Percentiles rank a stretch among this genome's conserved stretches.
phyloP scores from a whole-genome alignment of 805 yeast species.

The Monosporozyma yasuniensis region DNA sequence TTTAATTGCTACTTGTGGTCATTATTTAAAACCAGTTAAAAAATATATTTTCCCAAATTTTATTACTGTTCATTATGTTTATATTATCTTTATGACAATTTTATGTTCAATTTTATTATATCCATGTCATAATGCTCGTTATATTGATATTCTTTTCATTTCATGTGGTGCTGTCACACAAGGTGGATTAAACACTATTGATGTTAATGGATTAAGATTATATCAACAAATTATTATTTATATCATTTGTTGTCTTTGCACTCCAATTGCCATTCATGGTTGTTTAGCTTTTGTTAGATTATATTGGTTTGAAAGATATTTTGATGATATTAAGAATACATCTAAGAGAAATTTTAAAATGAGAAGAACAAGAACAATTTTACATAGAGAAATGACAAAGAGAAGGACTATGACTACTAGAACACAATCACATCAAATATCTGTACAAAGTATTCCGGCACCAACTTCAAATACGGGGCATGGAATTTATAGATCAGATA shows the following conservation, averaged over 20 bases:
- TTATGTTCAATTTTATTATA: constrained; percentile 68
- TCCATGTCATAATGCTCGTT: constrained; percentile 55
- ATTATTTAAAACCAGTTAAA: constrained; percentile 28
- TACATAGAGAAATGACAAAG: constrained; percentile 27
- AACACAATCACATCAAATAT: background rate
- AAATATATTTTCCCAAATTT: constrained; percentile 37
- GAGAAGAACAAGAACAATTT: constrained; percentile 52
- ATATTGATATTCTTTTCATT: constrained; percentile 74
- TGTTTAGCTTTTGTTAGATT: constrained; percentile 66
- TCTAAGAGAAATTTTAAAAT: constrained; percentile 74
- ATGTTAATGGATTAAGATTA: constrained; percentile 50
- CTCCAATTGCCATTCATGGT: constrained; percentile 86
- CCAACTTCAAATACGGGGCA: background rate
- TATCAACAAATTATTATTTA: constrained; percentile 79
- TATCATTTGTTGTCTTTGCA: constrained; percentile 53
- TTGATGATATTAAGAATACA: constrained; percentile 67
- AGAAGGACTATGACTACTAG: constrained; percentile 13
- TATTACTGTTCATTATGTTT: constrained; percentile 61
- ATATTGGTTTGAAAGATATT: constrained; percentile 81
- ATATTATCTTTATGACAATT: constrained; percentile 51
- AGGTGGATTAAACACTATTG: constrained; percentile 82
- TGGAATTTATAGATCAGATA: constrained; percentile 1
- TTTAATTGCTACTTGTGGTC: constrained; percentile 27
- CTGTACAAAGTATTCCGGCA: background rate
- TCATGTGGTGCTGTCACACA: constrained; percentile 76